A percentile compares a stretch with the other conserved stretches of the same genome.
These are phyloP conservation scores for Megacollybia platyphylla DNA, from an alignment of 1,284 basidiomycete species.

Conservation along the genomic window DNA sequence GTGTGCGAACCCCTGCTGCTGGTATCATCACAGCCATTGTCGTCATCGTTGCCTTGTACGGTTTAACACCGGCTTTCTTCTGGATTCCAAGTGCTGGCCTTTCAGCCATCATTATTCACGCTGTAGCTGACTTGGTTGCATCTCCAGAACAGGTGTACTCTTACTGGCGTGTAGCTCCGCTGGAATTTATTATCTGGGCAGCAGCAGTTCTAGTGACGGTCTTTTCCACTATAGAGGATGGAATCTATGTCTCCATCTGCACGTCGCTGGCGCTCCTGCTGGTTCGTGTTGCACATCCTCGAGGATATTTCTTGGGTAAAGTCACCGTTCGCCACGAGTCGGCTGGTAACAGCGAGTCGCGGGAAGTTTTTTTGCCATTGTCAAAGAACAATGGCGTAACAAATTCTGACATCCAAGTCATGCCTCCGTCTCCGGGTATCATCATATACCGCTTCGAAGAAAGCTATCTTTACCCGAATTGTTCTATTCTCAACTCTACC, in stretches of 20 bases:
- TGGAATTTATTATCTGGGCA: constrained; percentile 87
- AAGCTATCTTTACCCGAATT: constrained; percentile 90
- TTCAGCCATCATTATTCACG: constrained; percentile 92
- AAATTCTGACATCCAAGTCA: constrained; percentile 64
- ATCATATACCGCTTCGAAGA: constrained; percentile 93
- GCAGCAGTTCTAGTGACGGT: constrained; percentile 84
- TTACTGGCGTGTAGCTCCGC: constrained; percentile 89
- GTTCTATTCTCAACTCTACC: constrained; percentile 63
- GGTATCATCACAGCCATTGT: constrained; percentile 83
- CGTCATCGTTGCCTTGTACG: constrained; percentile 91
- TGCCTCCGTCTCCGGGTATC: constrained; percentile 76
- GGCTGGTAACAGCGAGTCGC: constrained; percentile 22
- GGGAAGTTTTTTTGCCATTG: constrained; percentile 84
- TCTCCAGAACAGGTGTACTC: constrained; percentile 79
- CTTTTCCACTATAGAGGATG: constrained; percentile 85
- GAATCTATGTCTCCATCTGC: constrained; percentile 86
- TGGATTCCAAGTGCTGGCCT: constrained; percentile 76
- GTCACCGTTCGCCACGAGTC: constrained; percentile 29
- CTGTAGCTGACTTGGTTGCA: constrained; percentile 86
- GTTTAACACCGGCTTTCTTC: constrained; percentile 82
- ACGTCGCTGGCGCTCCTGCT: constrained; percentile 80
- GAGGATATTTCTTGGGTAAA: constrained; percentile 85
- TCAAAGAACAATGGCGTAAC: constrained; percentile 43
- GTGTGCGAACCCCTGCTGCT: constrained; percentile 88
- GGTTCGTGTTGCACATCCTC: constrained; percentile 83